phyloP scores from a whole-genome alignment of 2,329 filamentous ascomycete genomes.

The Lasiodiplodia citricola region DNA sequence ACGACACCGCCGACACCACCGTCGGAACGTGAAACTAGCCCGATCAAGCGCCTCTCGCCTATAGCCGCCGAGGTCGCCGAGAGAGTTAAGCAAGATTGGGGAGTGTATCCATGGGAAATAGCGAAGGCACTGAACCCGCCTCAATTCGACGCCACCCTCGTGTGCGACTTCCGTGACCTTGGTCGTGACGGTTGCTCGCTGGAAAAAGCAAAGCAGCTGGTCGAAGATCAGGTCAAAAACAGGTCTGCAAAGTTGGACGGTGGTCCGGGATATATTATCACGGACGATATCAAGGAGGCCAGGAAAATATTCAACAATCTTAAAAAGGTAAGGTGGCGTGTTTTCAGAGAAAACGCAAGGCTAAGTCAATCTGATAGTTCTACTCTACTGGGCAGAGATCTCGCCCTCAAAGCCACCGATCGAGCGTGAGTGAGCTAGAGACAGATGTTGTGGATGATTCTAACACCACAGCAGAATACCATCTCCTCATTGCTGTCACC shows the following conservation, averaged over 20 bases:
- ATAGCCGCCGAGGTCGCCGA: not conserved
- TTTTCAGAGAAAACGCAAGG: not conserved
- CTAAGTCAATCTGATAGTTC: not conserved
- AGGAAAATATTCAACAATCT: not conserved
- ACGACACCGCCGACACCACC: not conserved
- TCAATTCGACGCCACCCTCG: not conserved
- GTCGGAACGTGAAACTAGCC: not conserved
- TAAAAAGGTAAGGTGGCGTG: not conserved
- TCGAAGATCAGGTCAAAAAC: not conserved
- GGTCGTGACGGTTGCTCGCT: not conserved
- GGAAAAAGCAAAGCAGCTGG: not conserved
- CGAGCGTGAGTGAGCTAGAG: not conserved
- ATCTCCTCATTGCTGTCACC: not conserved
- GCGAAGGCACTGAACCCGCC: not conserved
- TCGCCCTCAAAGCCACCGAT: not conserved
- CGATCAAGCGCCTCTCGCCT: not conserved
- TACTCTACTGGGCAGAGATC: not conserved
- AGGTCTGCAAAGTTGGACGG: not conserved
- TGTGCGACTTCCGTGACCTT: not conserved
- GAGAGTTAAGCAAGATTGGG: not conserved
- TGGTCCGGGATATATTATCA: not conserved
- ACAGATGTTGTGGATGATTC: not conserved
- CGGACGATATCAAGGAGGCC: not conserved
- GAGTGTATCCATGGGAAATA: conserved; percentile 5
- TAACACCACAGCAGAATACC: not conserved